phyloP scores from a whole-genome alignment of 2,329 filamentous ascomycete genomes.

The Ophiostoma quercus region DNA sequence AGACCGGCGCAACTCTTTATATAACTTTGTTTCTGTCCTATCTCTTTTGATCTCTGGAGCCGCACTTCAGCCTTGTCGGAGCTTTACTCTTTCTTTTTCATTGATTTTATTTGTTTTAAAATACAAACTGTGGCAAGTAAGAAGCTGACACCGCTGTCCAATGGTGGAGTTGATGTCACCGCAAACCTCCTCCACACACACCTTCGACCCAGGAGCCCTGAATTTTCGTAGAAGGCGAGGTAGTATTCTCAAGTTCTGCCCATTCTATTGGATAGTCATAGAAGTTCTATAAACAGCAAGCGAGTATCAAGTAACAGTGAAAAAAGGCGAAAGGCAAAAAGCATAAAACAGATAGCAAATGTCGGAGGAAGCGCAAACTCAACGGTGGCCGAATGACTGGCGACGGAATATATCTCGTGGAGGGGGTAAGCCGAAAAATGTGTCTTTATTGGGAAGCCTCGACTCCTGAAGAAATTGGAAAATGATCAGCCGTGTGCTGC shows the following conservation, averaged over 20 bases:
- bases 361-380: not conserved
- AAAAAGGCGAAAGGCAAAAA: not conserved
- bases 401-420: not conserved
- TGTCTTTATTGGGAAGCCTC: not conserved
- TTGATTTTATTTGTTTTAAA: not conserved
- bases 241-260: not conserved
- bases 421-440: not conserved
- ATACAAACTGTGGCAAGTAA: not conserved
- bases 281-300: not conserved
- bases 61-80: not conserved
- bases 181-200: not conserved
- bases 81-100: not conserved
- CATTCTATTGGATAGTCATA: not conserved
- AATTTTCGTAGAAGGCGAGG: not conserved
- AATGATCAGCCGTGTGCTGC: not conserved
- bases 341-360: not conserved
- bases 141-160: not conserved
- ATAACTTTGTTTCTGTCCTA: not conserved
- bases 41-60: not conserved
- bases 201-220: not conserved
- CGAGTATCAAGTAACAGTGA: not conserved
- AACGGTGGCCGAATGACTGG: not conserved
- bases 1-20: not conserved
- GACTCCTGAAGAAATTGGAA: not conserved
- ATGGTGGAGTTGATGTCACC: not conserved